These are phyloP conservation scores for Ceratocystis smalleyi DNA, from an alignment of 2,329 filamentous ascomycete species.

Conservation along the genomic window DNA sequence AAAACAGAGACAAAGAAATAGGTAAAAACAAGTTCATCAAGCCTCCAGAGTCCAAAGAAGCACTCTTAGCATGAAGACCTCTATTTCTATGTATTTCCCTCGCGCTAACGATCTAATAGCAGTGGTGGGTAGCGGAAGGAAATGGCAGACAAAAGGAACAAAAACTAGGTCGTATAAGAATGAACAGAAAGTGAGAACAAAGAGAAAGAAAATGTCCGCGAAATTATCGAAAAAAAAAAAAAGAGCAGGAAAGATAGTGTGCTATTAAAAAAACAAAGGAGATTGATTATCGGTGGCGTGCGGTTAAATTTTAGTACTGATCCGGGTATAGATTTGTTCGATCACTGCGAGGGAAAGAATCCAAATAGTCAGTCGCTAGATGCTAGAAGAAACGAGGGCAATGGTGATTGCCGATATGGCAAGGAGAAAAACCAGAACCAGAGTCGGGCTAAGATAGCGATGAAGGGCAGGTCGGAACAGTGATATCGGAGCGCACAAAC, in stretches of 20 bases:
- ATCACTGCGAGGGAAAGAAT: neutral
- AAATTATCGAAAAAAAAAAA: constrained; percentile 5
- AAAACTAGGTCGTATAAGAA: neutral
- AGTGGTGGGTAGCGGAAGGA: neutral
- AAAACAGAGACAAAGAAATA: neutral
- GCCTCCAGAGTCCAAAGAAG: neutral
- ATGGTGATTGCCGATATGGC: neutral
- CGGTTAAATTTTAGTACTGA: neutral
- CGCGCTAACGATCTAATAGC: neutral
- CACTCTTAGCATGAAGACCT: neutral
- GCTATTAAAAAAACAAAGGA: neutral
- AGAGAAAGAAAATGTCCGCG: constrained; percentile 2
- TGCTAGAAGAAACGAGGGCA: neutral
- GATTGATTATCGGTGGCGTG: constrained; percentile 1
- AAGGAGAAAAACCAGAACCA: neutral
- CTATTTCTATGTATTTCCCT: neutral
- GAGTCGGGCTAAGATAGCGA: neutral
- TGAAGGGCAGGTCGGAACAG: neutral
- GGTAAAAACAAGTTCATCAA: neutral
- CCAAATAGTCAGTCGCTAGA: neutral
- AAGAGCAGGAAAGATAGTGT: neutral
- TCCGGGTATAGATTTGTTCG: neutral
- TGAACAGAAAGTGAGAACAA: neutral
- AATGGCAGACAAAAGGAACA: constrained; percentile 2
- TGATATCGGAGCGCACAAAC: neutral